phyloP scores from a whole-genome alignment of 2,329 filamentous ascomycete species.

The Colletotrichum caudatum region DNA sequence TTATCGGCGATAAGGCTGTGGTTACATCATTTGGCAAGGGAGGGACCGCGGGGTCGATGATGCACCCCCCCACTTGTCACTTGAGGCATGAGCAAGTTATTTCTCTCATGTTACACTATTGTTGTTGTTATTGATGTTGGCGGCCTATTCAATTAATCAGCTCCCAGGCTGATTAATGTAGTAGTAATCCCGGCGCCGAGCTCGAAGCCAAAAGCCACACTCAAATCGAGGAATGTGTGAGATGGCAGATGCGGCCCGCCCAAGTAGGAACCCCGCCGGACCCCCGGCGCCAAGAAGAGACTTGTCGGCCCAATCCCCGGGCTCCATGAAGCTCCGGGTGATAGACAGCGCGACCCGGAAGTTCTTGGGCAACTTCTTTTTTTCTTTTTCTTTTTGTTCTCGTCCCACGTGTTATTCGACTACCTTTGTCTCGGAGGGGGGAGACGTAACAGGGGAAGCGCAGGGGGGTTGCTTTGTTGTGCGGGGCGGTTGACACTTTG shows the following conservation, averaged over 20 bases:
- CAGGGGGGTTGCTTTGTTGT: not conserved
- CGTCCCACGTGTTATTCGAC: not conserved
- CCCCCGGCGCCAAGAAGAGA: conserved; percentile 15
- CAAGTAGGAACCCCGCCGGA: not conserved
- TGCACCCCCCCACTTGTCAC: conserved; percentile 6
- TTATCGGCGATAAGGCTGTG: conserved; percentile 15
- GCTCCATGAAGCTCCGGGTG: no score
- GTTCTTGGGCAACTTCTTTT: not conserved
- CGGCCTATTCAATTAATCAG: not conserved
- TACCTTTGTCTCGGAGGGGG: not conserved
- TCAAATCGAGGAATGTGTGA: not conserved
- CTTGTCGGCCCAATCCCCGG: not conserved
- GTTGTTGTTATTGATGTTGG: not conserved
- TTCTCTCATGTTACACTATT: not conserved
- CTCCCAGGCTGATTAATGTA: no score
- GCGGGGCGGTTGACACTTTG: conserved; percentile 7
- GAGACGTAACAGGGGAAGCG: not conserved
- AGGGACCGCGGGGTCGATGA: not conserved
- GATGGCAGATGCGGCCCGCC: not conserved
- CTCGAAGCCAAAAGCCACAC: no score
- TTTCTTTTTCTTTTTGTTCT: no score
- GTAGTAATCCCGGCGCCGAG: conserved; percentile 1
- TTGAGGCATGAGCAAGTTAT: not conserved
- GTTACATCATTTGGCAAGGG: conserved; percentile 18
- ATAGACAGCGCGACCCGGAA: not conserved